Conservation (phyloP, 164 flowering plant species). For the Aristolochia fimbriata region DNA sequence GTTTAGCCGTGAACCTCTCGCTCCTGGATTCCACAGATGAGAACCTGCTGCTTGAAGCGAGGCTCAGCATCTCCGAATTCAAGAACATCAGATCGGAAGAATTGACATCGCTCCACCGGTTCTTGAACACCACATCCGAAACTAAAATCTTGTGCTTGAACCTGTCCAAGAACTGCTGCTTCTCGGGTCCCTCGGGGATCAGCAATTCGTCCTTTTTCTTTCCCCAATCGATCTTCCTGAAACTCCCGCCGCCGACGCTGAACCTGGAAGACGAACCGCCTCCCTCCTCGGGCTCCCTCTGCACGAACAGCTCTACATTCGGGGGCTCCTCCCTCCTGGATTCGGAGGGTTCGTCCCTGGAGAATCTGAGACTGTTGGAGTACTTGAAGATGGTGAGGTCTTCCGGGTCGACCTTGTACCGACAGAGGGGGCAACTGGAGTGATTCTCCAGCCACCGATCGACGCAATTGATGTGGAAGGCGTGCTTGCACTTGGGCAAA, state of each 20-base stretch:
- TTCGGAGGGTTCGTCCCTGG: constrained; percentile 16
- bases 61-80: constrained; percentile 53
- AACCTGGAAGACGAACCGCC: constrained; percentile 27
- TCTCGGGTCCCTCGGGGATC: constrained; percentile 12
- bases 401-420: constrained; percentile 34
- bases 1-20: constrained; percentile 22
- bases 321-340: constrained; percentile 22
- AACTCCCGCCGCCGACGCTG: constrained; percentile 29
- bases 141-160: constrained; percentile 55
- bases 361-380: constrained; percentile 48
- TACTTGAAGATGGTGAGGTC: constrained; percentile 32
- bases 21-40: constrained; percentile 2
- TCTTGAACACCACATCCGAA: constrained; percentile 52
- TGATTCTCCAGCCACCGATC: constrained; percentile 90
- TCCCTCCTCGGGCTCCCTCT: constrained; percentile 16
- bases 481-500: constrained; percentile 80
- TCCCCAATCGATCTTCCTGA: constrained; percentile 11
- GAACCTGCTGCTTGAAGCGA: constrained; percentile 21
- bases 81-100: constrained; percentile 65
- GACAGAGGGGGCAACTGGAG: constrained; percentile 82
- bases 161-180: constrained; percentile 25
- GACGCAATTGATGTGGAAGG: constrained; percentile 72
- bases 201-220: constrained; percentile 17
- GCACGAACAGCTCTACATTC: constrained; percentile 26
- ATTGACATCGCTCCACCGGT: constrained; percentile 71